Evolutionary conservation across 257 asterid species (phyloP), one percentile per base, ranked within the genome.

Genomic region (Mentha longifolia): DNA sequence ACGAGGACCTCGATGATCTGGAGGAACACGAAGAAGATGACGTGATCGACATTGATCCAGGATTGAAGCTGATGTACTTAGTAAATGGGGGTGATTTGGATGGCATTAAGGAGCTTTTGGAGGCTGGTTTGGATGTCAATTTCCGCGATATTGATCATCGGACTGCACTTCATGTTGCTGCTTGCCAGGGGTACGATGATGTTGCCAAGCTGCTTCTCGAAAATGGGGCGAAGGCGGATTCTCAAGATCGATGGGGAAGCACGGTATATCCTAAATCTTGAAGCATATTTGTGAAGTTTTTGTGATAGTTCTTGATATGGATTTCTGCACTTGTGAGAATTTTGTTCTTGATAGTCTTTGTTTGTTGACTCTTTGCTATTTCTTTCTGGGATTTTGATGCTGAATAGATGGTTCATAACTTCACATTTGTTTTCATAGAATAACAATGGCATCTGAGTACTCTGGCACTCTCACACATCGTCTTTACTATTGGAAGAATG

Each of bases 241-340:
- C 87, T 41, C 60, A 74, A 63, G 98, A 94, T 80, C 96, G 97
- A 9, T 91, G 98, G 98, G 97, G 96, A 74, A 94, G 98, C 87
- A 86, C 96, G 98, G 98, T 94, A 94, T 80, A 15, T 4, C 22
- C 41, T 17, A 6, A 33, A 66, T 46, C 73, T 43, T 20, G 13
- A 45, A 22, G 42, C 66, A 63, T 55, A n/a, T n/a, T n/a, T n/a
- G 28, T 55, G 4, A 3, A 12, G 45, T 41, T 3, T 28, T 42
- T 61, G 46, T 22, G 9, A 15, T 43, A 31, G 50, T 70, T 62
- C 45, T 52, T 45, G 16, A 16, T 17, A n/a, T 52, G 54, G 54
- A 66, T 69, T 66, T 59, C 42, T 46, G 22, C 55, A 28, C 6
- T 3, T 66, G 16, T 50, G 4, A 8, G 59, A 16, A 28, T 64